Evolutionary conservation across 441 rosid species (phyloP).

Genomic region (Gossypium aridum): DNA sequence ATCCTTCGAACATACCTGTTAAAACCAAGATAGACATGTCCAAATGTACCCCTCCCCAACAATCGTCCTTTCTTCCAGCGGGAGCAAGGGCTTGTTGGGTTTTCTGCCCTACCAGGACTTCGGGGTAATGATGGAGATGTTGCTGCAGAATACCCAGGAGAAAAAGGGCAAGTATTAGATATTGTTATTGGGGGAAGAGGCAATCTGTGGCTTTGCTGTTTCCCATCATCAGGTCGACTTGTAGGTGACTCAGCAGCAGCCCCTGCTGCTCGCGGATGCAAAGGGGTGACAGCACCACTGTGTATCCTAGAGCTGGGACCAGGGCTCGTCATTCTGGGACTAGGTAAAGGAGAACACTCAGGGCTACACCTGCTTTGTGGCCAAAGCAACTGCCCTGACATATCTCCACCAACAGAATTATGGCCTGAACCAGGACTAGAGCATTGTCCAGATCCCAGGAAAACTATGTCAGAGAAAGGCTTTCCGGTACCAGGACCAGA

Average conservation of each 20-base stretch:
- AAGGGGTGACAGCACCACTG: conserved; percentile 89
- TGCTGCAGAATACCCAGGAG: conserved; percentile 66
- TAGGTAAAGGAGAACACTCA: conserved; percentile 90
- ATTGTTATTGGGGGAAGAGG: conserved; percentile 79
- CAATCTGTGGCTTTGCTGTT: conserved; percentile 65
- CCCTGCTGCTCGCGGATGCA: conserved; percentile 77
- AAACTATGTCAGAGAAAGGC: conserved; percentile 47
- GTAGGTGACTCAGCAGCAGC: conserved; percentile 50
- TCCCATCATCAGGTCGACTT: conserved; percentile 58
- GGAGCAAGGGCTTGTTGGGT: conserved; percentile 62
- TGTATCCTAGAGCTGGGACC: conserved; percentile 91
- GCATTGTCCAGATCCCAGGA: conserved; percentile 79
- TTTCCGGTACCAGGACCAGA: conserved; percentile 51
- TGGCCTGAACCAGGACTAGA: conserved; percentile 98
- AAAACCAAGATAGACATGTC: conserved; percentile 84
- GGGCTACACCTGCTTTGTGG: conserved; percentile 90
- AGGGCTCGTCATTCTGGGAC: conserved; percentile 92
- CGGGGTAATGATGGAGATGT: conserved; percentile 82
- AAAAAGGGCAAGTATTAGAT: conserved; percentile 59
- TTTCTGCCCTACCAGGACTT: conserved; percentile 77
- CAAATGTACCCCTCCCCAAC: conserved; percentile 87
- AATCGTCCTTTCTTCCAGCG: conserved; percentile 82
- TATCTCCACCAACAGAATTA: conserved; percentile 90
- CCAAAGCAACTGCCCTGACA: conserved; percentile 87
- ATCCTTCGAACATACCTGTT: conserved; percentile 50